Conservation (phyloP, 2,329 filamentous ascomycete species). For the Calonectria ilicicola region DNA sequence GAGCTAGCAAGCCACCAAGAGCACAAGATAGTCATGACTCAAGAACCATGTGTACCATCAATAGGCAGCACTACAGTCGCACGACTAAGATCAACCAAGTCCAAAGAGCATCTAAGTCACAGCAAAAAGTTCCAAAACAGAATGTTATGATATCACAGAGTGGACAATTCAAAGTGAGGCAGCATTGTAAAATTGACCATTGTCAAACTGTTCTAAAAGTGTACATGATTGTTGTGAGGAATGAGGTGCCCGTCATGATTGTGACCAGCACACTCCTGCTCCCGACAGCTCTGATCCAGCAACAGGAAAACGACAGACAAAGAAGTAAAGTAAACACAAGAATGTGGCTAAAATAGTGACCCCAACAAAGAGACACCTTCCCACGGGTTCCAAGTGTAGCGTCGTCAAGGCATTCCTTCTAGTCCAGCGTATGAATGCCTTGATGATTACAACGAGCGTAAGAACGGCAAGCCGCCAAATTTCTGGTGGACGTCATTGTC, state of each 20-base stretch:
- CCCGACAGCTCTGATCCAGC: slow-evolving; percentile 41
- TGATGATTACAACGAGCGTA: slow-evolving; percentile 66
- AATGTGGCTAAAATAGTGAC: slow-evolving; percentile 41
- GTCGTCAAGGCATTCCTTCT: slow-evolving; percentile 46
- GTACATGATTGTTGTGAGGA: slow-evolving; percentile 41
- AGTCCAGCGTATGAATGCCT: slow-evolving; percentile 52
- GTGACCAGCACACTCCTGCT: slow-evolving; percentile 49
- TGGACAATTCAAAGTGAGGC: slow-evolving; percentile 22
- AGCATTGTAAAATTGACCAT: slow-evolving; percentile 43
- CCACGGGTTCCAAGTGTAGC: slow-evolving; percentile 43
- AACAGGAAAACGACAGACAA: slow-evolving; percentile 48
- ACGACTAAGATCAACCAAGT: background rate
- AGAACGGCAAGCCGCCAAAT: slow-evolving; percentile 54
- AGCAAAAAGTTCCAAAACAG: no score
- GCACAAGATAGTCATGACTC: slow-evolving; percentile 19
- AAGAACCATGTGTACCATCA: background rate
- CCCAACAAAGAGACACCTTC: background rate
- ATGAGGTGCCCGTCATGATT: slow-evolving; percentile 41
- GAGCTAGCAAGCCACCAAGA: background rate
- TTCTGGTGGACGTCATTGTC: slow-evolving; percentile 40
- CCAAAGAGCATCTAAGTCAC: no score
- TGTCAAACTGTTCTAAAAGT: slow-evolving; percentile 38
- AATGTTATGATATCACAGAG: background rate
- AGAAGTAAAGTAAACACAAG: slow-evolving; percentile 53
- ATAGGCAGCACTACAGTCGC: background rate